phyloP scores from a whole-genome alignment of 177 flowering plant species.

The Tripterygium wilfordii region DNA sequence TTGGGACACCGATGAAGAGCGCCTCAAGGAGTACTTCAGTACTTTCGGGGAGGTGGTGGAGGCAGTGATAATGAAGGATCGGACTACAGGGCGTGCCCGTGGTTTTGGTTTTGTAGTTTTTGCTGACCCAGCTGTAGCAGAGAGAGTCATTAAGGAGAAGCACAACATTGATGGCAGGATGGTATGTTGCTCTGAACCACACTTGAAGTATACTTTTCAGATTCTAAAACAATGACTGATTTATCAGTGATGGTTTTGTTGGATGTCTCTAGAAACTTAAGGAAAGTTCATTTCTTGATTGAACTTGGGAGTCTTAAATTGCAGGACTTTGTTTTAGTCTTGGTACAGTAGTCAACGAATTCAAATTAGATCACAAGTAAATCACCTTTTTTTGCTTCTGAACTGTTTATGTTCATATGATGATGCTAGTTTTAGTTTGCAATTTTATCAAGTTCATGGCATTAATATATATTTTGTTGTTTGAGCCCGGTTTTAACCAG shows the following conservation, averaged over 20 bases:
- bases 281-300: background rate
- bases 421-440: background rate
- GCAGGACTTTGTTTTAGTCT: conserved; percentile 3
- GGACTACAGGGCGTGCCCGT: conserved; percentile 50
- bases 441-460: background rate
- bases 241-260: background rate
- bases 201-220: background rate
- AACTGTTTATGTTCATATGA: background rate
- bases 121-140: conserved; percentile 46
- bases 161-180: conserved; percentile 54
- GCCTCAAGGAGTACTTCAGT: conserved; percentile 45
- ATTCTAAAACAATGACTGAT: background rate
- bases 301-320: conserved; percentile 9
- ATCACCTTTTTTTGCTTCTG: background rate
- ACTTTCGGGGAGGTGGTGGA: conserved; percentile 44
- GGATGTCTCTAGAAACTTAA: too few species aligned
- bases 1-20: conserved; percentile 53
- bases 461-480: conserved; percentile 1
- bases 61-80: conserved; percentile 51
- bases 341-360: conserved; percentile 13
- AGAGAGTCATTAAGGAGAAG: conserved; percentile 43
- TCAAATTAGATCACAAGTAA: conserved; percentile 7
- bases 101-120: conserved; percentile 55
- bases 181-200: conserved; percentile 26
- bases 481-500: conserved; percentile 6